These are phyloP conservation scores for Lotus japonicus DNA, from an alignment of 306 rosid genomes.

Conservation along the genomic window DNA sequence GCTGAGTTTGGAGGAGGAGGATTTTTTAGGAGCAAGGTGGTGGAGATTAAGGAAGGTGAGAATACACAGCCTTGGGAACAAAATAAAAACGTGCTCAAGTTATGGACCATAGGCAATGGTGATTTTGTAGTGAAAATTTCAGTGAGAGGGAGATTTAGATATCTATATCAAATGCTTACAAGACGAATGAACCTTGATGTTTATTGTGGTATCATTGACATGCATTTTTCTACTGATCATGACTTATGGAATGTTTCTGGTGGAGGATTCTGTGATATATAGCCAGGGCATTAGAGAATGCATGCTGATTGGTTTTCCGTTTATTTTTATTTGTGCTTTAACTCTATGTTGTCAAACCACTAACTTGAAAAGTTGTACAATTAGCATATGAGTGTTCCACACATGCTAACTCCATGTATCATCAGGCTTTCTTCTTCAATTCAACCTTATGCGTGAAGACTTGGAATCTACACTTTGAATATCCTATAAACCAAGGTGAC, in stretches of 20 bases:
- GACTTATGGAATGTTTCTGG: neutral
- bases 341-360: too few species aligned
- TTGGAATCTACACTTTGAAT: constrained; percentile 26
- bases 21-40: neutral
- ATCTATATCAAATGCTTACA: neutral
- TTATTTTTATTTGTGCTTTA: too few species aligned
- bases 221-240: neutral
- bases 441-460: constrained; percentile 20
- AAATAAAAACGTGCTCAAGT: neutral
- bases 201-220: neutral
- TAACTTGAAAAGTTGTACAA: too few species aligned
- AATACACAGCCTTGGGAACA: neutral
- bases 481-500: constrained; percentile 1
- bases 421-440: too few species aligned
- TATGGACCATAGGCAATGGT: neutral
- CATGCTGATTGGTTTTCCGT: too few species aligned
- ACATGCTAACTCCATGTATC: too few species aligned
- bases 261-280: neutral
- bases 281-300: neutral
- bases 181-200: neutral
- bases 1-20: neutral
- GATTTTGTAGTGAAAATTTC: neutral
- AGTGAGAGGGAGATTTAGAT: neutral
- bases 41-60: too few species aligned
- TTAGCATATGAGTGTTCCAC: too few species aligned